Conservation (phyloP, 2,329 filamentous ascomycete genomes). For the Ophiosphaerella narmari region DNA sequence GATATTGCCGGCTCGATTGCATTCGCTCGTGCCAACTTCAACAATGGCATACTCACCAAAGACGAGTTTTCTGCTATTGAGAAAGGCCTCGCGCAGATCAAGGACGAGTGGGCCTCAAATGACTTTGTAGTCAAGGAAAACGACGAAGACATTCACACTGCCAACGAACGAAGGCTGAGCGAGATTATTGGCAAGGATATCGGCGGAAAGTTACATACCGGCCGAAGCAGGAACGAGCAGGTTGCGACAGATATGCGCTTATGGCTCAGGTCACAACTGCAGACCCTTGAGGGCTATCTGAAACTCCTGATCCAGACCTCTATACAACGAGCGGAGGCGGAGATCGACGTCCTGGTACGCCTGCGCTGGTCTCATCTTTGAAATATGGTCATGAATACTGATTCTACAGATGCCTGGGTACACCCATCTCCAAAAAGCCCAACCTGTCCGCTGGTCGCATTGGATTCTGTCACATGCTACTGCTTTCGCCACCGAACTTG, state of each 20-base stretch:
- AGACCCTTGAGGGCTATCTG: slow-evolving; percentile 70
- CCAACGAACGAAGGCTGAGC: slow-evolving; percentile 61
- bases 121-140: slow-evolving; percentile 55
- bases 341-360: slow-evolving; percentile 67
- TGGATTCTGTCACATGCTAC: slow-evolving; percentile 78
- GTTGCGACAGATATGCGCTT: slow-evolving; percentile 88
- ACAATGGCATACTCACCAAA: slow-evolving; percentile 72
- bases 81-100: slow-evolving; percentile 66
- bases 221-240: slow-evolving; percentile 86
- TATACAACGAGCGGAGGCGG: slow-evolving; percentile 69
- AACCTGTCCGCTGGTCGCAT: slow-evolving; percentile 80
- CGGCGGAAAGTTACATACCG: slow-evolving; percentile 88
- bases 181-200: slow-evolving; percentile 87
- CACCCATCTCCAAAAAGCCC: slow-evolving; percentile 82
- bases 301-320: slow-evolving; percentile 72
- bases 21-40: slow-evolving; percentile 78
- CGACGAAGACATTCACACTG: slow-evolving; percentile 61
- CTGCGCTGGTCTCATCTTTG: not conserved
- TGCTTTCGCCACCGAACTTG: slow-evolving; percentile 73
- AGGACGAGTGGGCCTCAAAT: slow-evolving; percentile 54
- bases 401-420: slow-evolving; percentile 74
- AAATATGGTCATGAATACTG: not conserved
- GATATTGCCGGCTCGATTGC: slow-evolving; percentile 82
- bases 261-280: slow-evolving; percentile 79
- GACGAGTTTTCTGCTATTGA: slow-evolving; percentile 78